Percentiles rank a stretch among this genome's conserved stretches.
These are phyloP conservation scores for Phytopythium vexans DNA, from an alignment of 352 stramenopile genomes.

Conservation along the genomic window DNA sequence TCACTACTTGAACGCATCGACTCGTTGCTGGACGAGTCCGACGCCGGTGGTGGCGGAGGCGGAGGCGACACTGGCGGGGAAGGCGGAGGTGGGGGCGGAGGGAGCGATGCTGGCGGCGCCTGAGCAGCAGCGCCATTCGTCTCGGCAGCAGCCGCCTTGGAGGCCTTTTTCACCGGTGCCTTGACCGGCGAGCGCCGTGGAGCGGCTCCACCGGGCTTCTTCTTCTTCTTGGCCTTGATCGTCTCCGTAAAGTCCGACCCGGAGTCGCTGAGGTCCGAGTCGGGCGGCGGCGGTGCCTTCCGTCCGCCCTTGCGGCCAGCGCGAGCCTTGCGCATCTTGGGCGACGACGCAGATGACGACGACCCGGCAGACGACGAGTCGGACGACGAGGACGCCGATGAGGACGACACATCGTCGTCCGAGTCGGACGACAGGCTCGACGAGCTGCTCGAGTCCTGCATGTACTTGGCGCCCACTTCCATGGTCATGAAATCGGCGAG, in stretches of 20 bases:
- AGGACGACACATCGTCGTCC: constrained; percentile 41
- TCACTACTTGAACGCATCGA: constrained; percentile 32
- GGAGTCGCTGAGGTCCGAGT: constrained; percentile 21
- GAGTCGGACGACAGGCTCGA: constrained; percentile 76
- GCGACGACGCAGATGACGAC: constrained; percentile 4
- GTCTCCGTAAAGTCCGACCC: constrained; percentile 20
- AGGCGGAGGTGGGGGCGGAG: constrained; percentile 17
- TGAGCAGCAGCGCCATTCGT: constrained; percentile 1
- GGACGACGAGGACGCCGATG: constrained; percentile 35
- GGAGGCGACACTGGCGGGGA: constrained; percentile 29
- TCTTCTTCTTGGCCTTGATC: constrained; percentile 15
- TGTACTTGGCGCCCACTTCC: constrained; percentile 71
- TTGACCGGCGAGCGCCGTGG: constrained; percentile 18
- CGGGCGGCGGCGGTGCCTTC: constrained; percentile 6
- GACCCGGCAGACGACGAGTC: constrained; percentile 23
- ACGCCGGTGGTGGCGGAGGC: constrained; percentile 18
- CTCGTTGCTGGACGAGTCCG: constrained; percentile 43
- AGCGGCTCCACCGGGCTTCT: constrained; percentile 16
- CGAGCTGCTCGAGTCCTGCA: constrained; percentile 72
- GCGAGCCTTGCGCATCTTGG: constrained; percentile 17
- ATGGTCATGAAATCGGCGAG: constrained; percentile 72
- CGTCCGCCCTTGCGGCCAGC: constrained; percentile 2
- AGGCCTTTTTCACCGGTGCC: constrained; percentile 18
- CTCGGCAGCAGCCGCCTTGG: constrained; percentile 9
- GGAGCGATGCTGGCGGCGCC: constrained; percentile 15